Percentiles rank a stretch among this genome's conserved stretches.
Conservation (phyloP, 1,284 basidiomycete species). For the Ustilago loliicola region DNA sequence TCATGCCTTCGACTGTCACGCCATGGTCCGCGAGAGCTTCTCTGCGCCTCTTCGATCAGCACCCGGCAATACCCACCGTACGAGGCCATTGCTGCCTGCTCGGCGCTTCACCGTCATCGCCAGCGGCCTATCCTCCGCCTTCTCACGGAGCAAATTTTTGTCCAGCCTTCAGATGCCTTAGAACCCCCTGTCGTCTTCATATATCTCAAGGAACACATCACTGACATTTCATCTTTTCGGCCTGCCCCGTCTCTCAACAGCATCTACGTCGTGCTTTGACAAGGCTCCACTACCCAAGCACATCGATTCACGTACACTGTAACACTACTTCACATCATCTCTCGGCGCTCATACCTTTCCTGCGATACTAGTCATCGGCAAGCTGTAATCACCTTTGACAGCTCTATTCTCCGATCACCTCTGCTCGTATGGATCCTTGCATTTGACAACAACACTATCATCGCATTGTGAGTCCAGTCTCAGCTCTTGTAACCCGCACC, state of each 20-base stretch:
- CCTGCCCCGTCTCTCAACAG: slow-evolving; percentile 5
- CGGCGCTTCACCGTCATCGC: background rate
- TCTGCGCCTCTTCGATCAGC: background rate
- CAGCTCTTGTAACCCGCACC: background rate
- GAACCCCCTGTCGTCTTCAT: background rate
- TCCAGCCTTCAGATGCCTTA: background rate
- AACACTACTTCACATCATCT: slow-evolving; percentile 24
- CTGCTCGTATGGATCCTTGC: slow-evolving; percentile 37
- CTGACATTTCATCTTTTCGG: slow-evolving; percentile 8
- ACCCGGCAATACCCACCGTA: background rate
- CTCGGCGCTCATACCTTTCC: slow-evolving; percentile 24
- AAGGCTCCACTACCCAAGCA: slow-evolving; percentile 6
- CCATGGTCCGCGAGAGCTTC: background rate
- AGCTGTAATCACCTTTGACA: slow-evolving; percentile 14
- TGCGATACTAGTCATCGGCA: slow-evolving; percentile 35
- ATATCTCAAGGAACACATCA: background rate
- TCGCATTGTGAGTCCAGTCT: slow-evolving; percentile 45
- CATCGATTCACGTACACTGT: slow-evolving; percentile 18
- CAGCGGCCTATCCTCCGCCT: background rate
- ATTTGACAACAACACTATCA: slow-evolving; percentile 23
- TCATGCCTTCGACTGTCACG: background rate
- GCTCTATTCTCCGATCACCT: slow-evolving; percentile 27
- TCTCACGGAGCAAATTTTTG: background rate
- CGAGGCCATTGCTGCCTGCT: background rate
- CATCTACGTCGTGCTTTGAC: slow-evolving; percentile 22